Base-by-base conservation (phyloP, 2,329 filamentous ascomycete genomes). In the Thelonectria olida region DNA sequence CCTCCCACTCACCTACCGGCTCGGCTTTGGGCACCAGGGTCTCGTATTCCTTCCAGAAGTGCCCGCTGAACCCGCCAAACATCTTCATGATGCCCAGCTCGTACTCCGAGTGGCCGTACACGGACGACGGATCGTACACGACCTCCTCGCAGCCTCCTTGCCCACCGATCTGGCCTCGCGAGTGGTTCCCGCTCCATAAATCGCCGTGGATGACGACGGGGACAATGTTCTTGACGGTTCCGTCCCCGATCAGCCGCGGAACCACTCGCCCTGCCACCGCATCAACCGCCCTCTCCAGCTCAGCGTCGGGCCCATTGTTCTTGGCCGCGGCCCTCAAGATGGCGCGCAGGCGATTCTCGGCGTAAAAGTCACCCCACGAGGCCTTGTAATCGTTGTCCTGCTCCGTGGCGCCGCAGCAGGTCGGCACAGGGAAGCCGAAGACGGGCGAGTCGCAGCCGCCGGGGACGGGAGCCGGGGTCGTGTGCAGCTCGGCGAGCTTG, bases 41-140 rank as follows among this genome's bases (percentile, higher is more conserved):
- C 74, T 92, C 87, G 74, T 97, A 98, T 73, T 96, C 92, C 28
- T 84, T 84, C 82, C 91, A 88, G 71, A 97, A 97, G 1, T 73
- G 76, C 0, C 76, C 70, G 1, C 88, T 88, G 76, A 96, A 97
- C 0, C 95, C 95, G 0, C 94, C 94, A 83, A 97, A 98, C 93
- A 97, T 97, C 52, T 85, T 87, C 93, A 97, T 97, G 67, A 97
- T 97, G 1, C 95, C 95, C 53, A 97, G 80, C 68, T 97, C 95
- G 76, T 90, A 97, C 80, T 98, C 95, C 2, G 85, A 90, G 74
- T 97, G 94, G 2, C 90, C 92, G 73, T 96, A 97, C 65, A 91
- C 91, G 41, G 88, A 85, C 2, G 90, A 90, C 0, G 93, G 88
- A 73, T 97, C 95, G 73, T 89, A 97, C 1, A 97, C 87, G 1